Evolutionary conservation across 2,329 filamentous ascomycete genomes (phyloP), one percentile per base, ranked within the genome.

Genomic region (Calycina marina): DNA sequence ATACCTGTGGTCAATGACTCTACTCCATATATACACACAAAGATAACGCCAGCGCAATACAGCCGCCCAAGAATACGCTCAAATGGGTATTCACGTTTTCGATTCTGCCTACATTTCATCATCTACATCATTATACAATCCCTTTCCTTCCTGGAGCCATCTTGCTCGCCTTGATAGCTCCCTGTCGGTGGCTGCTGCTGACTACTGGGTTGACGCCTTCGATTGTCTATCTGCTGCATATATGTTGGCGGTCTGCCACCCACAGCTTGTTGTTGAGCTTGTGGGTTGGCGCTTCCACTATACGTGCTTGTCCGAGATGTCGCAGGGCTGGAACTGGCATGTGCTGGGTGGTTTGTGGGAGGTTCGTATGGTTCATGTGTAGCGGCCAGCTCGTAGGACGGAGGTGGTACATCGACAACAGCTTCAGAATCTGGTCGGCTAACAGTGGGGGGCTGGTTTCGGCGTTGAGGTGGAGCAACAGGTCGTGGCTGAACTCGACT

Each of bases 321-420:
- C 31, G 24, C 37, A 4, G 41, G 41, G 25, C 30, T 33, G 2
- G 44, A 30, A n/a, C 30, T 45, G 9, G 48, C 42, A 35, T 59
- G 60, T 2, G 58, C 48, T 0, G 61, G 63, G 41, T 62, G 61
- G 30, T 55, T 48, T 10, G 48, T 45, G 0, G 67, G 63, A 2
- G 67, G 65, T 12, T 62, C 55, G 40, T 75, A 77, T 2, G 61
- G 61, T n/a, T 62, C 61, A 26, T 62, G 61, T 10, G 57, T 63
- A 1, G 71, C 63, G 12, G 71, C 69, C 50, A 77, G 70, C 49
- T 79, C 75, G 45, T 80, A 80, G 0, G 66, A 65, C 4, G 75
- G 75, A 1, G 72, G 73, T 2, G 72, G 71, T 0, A 61, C 65
- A 16, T 72, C 63, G 14, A 67, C 61, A 31, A 44, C 57, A 29